Conservation (phyloP, 1,139 yeast species). For the Blastobotrys malaysiensis region DNA sequence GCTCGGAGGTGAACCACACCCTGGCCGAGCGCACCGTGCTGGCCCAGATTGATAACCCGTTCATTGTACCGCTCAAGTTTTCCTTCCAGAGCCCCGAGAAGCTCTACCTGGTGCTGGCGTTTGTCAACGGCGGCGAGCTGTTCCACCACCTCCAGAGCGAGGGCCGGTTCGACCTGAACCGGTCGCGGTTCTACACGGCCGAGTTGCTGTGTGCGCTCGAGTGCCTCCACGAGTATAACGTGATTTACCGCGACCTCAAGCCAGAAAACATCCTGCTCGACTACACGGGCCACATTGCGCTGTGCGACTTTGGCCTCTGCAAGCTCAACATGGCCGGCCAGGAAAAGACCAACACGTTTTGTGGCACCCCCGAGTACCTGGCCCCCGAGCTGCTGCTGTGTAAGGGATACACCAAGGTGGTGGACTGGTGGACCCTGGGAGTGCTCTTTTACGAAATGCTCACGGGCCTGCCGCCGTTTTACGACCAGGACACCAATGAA, state of each 20-base stretch:
- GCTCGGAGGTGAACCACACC: conserved; percentile 94
- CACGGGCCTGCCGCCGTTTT: conserved; percentile 94
- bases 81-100: conserved; percentile 96
- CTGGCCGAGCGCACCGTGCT: conserved; percentile 92
- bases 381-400: conserved; percentile 92
- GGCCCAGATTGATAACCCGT: conserved; percentile 92
- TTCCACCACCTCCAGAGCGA: conserved; percentile 92
- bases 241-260: conserved; percentile 89
- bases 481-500: conserved; percentile 87
- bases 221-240: conserved; percentile 82
- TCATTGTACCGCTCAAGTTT: conserved; percentile 94
- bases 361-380: conserved; percentile 95
- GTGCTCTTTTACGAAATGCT: conserved; percentile 91
- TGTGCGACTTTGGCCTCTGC: conserved; percentile 95
- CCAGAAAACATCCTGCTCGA: conserved; percentile 93
- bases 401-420: conserved; percentile 91
- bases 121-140: conserved; percentile 95
- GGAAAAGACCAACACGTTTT: conserved; percentile 88
- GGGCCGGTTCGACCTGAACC: conserved; percentile 80
- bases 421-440: conserved; percentile 99
- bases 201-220: conserved; percentile 90
- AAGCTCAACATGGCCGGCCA: conserved; percentile 86
- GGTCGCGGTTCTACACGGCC: conserved; percentile 90
- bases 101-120: conserved; percentile 80
- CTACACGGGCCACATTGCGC: conserved; percentile 94